Evolutionary conservation across 345 rosid species (phyloP), one percentile per base, ranked within the genome.

Genomic region (Balakata baccata): DNA sequence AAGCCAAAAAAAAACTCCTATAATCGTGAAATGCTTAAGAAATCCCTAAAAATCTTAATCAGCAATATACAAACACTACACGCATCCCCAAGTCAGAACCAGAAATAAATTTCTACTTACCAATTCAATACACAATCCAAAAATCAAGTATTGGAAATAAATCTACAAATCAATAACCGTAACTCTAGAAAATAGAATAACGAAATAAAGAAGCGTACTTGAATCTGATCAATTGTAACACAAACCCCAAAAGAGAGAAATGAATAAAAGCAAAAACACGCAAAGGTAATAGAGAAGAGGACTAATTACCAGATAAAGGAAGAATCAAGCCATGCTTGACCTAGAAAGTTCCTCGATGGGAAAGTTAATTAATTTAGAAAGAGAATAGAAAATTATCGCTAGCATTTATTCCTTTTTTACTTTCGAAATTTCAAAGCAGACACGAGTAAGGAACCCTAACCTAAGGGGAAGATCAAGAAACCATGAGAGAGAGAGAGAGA

Each of bases 391-490:
- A 43, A 76, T 1, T 61, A 67, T 54, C 38, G 37, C 72, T 56
- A 75, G 68, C 79, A 81, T 77, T 29, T 29, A 1, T 29, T 29
- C 34, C 2, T 29, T 29, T 29, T 29, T 29, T 29, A 1, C 2
- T 29, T 29, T 29, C 7, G 7, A 41, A 74, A 77, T 10, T 45
- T 73, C 52, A 56, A 74, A 64, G 50, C 9, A 64, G 64, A 73
- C 57, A n/a, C 64, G 41, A 51, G 63, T 60, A 72, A 69, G 84
- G 71, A 86, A 87, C 89, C 88, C 90, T 82, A 84, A 86, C 86
- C 88, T 80, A 75, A 51, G 13, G 25, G 60, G 58, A 60, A 39
- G 14, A n/a, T n/a, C n/a, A n/a, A n/a, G n/a, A n/a, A 52, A 39
- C 10, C 13, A 9, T 5, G 25, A 7, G 23, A 34, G 64, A 52